Percentiles rank a stretch among this genome's conserved stretches.
phyloP scores from a whole-genome alignment of 2,329 filamentous ascomycete species.

The Epichloe scottii region DNA sequence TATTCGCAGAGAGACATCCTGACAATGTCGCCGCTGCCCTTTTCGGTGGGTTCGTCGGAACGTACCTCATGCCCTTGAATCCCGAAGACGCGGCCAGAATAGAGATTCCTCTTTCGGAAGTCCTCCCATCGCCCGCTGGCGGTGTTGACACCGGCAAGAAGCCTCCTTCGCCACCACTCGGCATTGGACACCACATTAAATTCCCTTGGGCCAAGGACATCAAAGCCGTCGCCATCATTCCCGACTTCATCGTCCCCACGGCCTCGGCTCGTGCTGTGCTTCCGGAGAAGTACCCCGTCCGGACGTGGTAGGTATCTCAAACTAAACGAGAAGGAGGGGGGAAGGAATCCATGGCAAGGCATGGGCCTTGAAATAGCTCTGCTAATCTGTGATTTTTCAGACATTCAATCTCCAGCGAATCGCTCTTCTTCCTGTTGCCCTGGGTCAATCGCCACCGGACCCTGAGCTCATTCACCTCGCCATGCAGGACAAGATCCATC shows the following conservation, averaged over 20 bases:
- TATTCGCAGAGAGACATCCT: slow-evolving; percentile 59
- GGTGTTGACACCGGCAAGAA: slow-evolving; percentile 79
- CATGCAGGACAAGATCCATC: slow-evolving; percentile 98
- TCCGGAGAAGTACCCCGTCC: slow-evolving; percentile 66
- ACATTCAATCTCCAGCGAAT: slow-evolving; percentile 91
- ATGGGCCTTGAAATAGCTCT: neutral
- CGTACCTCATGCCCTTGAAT: slow-evolving; percentile 84
- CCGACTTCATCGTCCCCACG: slow-evolving; percentile 90
- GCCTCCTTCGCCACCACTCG: slow-evolving; percentile 78
- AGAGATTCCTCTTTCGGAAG: slow-evolving; percentile 90
- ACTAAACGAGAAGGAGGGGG: neutral
- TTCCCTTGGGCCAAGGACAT: slow-evolving; percentile 91
- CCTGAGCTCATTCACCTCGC: slow-evolving; percentile 90
- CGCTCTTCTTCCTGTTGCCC: slow-evolving; percentile 76
- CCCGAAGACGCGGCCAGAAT: slow-evolving; percentile 80
- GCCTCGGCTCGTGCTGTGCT: slow-evolving; percentile 80
- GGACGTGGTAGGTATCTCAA: slow-evolving; percentile 55
- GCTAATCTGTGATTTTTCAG: slow-evolving; percentile 20
- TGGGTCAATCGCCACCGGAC: slow-evolving; percentile 82
- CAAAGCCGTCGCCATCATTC: slow-evolving; percentile 93
- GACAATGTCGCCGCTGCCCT: slow-evolving; percentile 92
- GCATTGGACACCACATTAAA: slow-evolving; percentile 93
- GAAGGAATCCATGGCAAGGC: too few species aligned
- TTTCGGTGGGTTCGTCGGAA: slow-evolving; percentile 93
- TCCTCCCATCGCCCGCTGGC: slow-evolving; percentile 78